Conservation (phyloP, 495 filamentous ascomycete genomes). For the Xylaria flabelliformis region DNA sequence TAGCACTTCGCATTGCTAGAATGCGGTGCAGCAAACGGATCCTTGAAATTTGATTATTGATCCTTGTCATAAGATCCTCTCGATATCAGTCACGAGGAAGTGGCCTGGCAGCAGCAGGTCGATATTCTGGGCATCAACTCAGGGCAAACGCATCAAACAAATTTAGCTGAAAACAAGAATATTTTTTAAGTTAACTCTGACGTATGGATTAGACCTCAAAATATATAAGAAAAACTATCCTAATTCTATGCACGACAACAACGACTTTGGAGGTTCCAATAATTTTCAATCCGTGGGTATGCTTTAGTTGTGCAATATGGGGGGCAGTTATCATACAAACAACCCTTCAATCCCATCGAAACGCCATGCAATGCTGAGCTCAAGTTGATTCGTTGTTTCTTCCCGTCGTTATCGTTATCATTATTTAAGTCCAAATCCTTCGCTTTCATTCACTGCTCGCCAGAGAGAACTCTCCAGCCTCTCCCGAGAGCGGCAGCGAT, state of each 20-base stretch:
- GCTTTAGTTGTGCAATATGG: background rate
- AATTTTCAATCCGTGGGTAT: constrained; percentile 5
- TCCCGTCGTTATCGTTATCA: constrained; percentile 27
- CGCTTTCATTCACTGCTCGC: constrained; percentile 86
- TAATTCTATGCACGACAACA: background rate
- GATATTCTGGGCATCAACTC: background rate
- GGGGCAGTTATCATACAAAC: background rate
- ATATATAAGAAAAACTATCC: background rate
- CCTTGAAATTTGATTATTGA: too few species aligned
- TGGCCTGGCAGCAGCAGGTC: background rate
- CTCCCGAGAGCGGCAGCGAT: constrained; percentile 68
- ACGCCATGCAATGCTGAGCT: constrained; percentile 27
- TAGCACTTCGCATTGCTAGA: too few species aligned
- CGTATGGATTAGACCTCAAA: background rate
- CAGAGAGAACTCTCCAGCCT: constrained; percentile 77
- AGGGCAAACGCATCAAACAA: background rate
- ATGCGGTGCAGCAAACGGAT: too few species aligned
- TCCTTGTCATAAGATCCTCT: background rate
- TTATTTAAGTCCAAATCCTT: constrained; percentile 88
- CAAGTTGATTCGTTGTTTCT: constrained; percentile 17
- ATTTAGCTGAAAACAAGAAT: background rate
- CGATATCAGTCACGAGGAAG: background rate
- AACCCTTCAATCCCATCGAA: constrained; percentile 7
- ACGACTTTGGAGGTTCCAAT: constrained; percentile 3
- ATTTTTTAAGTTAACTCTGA: background rate